Conservation (phyloP, 345 rosid genomes). For the Populus davidiana region DNA sequence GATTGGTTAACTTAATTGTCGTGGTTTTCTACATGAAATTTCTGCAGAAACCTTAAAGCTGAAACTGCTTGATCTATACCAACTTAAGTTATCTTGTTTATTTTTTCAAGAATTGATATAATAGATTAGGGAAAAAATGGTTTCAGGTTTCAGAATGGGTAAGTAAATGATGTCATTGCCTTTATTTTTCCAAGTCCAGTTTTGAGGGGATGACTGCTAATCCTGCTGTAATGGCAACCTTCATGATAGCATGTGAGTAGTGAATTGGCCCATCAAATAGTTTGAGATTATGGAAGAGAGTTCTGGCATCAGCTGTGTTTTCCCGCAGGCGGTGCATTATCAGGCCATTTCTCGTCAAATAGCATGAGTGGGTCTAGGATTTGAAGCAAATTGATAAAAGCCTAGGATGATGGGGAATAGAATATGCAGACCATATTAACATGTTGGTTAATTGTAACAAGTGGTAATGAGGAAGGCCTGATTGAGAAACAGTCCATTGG, state of each 20-base stretch:
- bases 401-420: background rate
- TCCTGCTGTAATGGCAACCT: constrained; percentile 7
- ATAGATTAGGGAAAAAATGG: background rate
- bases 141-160: background rate
- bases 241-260: background rate
- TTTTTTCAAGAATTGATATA: background rate
- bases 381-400: background rate
- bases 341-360: background rate
- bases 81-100: background rate
- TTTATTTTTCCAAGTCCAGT: background rate
- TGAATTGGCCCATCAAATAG: background rate
- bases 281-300: background rate
- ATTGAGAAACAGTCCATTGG: background rate
- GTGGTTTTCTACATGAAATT: background rate
- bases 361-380: background rate
- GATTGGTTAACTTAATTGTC: background rate
- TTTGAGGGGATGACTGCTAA: background rate
- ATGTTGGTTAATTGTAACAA: background rate
- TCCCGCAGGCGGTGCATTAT: background rate
- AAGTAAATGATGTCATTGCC: background rate
- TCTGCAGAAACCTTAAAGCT: background rate
- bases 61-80: background rate
- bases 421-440: background rate
- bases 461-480: background rate
- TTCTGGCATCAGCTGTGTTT: background rate